Base-by-base conservation (phyloP, 805 yeast species). In the Starmerella cellae region DNA sequence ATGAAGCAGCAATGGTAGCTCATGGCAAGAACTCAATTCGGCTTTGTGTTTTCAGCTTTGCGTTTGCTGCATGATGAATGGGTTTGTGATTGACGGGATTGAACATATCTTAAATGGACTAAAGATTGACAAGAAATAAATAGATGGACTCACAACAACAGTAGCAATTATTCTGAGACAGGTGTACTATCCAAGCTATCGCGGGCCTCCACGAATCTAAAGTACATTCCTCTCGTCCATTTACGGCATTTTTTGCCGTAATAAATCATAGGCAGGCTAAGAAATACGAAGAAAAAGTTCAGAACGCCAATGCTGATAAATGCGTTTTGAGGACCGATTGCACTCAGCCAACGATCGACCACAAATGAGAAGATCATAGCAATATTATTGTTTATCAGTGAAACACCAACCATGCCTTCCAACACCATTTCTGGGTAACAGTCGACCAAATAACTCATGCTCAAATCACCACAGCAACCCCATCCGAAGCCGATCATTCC, bases 331-430 rank as follows among this genome's bases (percentile, higher is more conserved):
- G 66, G 60, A 1, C 82, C 82, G 39, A 65, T 57, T 48, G 69
- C 64, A 3, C 52, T 58, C 28, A 74, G 62, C 75, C 79, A 77
- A 16, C 74, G 66, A 22, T 77, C 80, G 45, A 75, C 76, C 38
- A 70, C 71, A 57, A 73, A 68, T 3, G 73, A 77, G 53, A 77
- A 77, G 14, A 73, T 39, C 26, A 27, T 38, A n/a, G 48, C 51
- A 14, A 46, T 43, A 34, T 46, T 60, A 55, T 75, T 75, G 56
- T 81, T 66, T 42, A 75, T 68, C 21, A 75, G 51, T 32, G 76
- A 68, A 16, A 74, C 73, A 23, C 74, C 69, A 39, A 71, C 77
- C 66, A 75, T 68, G 1, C 74, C 73, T 35, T 70, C 71, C 5
- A 71, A 64, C 30, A 69, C 69, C 61, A 74, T 55, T 42, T 73